phyloP scores from a whole-genome alignment of 2,329 filamentous ascomycete species.

The Fusarium coicis region DNA sequence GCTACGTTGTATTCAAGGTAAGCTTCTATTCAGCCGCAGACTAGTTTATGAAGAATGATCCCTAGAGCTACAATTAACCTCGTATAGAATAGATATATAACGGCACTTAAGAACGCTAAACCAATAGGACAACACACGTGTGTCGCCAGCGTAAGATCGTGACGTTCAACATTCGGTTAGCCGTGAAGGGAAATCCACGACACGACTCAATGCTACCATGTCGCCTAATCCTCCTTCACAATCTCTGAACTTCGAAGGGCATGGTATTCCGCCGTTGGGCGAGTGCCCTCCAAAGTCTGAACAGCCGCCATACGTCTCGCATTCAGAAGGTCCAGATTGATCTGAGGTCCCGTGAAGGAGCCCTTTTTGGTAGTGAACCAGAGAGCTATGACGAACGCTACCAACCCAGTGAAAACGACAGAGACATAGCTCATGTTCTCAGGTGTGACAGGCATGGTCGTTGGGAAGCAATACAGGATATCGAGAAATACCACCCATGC shows the following conservation, averaged over 20 bases:
- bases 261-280: neutral
- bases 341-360: conserved; percentile 30
- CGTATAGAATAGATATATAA: neutral
- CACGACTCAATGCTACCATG: neutral
- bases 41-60: neutral
- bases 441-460: conserved; percentile 26
- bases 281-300: conserved; percentile 1
- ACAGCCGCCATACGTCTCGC: conserved; percentile 24
- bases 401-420: conserved; percentile 23
- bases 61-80: neutral
- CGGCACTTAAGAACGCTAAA: neutral
- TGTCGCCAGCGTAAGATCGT: too few relatives aligned
- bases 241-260: neutral
- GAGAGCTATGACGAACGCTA: conserved; percentile 28
- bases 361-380: conserved; percentile 38
- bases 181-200: neutral
- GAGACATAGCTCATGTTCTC: conserved; percentile 43
- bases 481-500: conserved; percentile 36
- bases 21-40: neutral
- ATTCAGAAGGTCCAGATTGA: conserved; percentile 32
- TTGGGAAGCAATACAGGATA: conserved; percentile 37
- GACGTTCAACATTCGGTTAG: neutral
- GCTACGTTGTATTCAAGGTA: neutral
- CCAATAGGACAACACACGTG: neutral
- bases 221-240: neutral